phyloP scores from a whole-genome alignment of 2,329 filamentous ascomycete genomes.

The Fusarium begoniae region DNA sequence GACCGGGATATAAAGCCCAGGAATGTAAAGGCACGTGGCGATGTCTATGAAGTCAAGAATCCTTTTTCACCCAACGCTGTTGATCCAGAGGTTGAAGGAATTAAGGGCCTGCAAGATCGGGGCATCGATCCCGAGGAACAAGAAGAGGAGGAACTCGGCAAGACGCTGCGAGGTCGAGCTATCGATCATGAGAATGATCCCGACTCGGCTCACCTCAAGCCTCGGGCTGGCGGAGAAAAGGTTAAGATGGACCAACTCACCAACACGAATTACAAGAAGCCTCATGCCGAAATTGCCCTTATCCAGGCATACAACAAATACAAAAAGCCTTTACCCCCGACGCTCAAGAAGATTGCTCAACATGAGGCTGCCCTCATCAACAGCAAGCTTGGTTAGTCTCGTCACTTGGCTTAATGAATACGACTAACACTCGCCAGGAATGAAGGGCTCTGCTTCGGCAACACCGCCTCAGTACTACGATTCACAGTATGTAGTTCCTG shows the following conservation, averaged over 20 bases:
- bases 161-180: neutral
- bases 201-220: slow-evolving; percentile 1
- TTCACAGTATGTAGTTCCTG: slow-evolving; percentile 67
- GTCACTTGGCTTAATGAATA: neutral
- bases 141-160: neutral
- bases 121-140: neutral
- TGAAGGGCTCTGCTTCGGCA: slow-evolving; percentile 39
- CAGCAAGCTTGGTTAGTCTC: slow-evolving; percentile 34
- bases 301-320: slow-evolving; percentile 52
- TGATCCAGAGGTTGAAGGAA: slow-evolving; percentile 9
- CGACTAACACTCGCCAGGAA: neutral
- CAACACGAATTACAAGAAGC: slow-evolving; percentile 48
- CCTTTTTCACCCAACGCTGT: neutral
- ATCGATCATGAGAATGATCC: slow-evolving; percentile 5
- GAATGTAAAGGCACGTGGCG: neutral
- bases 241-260: slow-evolving; percentile 47
- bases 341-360: slow-evolving; percentile 39
- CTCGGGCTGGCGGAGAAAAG: slow-evolving; percentile 18
- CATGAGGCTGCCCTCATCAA: slow-evolving; percentile 30
- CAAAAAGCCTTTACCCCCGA: slow-evolving; percentile 43
- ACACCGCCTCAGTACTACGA: slow-evolving; percentile 54
- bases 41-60: neutral
- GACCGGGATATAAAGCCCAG: neutral
- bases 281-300: slow-evolving; percentile 45
- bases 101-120: neutral